Evolutionary conservation across 257 asterid genomes (phyloP), one percentile per base, ranked within the genome.

Genomic region (Nicotiana sylvestris): DNA sequence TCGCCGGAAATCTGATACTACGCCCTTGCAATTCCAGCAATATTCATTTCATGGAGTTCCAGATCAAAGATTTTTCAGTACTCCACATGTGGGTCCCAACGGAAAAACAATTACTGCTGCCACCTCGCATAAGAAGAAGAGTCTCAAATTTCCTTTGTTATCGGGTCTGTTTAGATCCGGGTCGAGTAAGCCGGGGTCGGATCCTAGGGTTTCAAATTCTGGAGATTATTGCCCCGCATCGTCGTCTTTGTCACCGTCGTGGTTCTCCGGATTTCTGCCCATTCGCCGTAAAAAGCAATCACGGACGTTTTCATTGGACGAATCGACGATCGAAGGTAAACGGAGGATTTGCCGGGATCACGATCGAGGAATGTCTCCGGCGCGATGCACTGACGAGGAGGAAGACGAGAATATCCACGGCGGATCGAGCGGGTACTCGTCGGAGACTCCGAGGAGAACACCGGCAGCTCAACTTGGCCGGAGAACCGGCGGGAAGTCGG

Each of bases 371-470:
- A 89, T 92, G 94, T 43, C 51, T 43, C 11, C 51, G 51, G 51
- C 51, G 51, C 51, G 51, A 43, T 8, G 2, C 11, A 43, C 51
- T 9, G 51, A 43, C 51, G 91, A 79, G 3, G 90, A 84, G 11
- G 94, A 81, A 15, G 90, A 89, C 78, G 93, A 90, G 87, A 91
- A 91, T 86, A 91, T 86, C 66, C 86, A 81, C 77, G 90, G 87
- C 65, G 89, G 88, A 83, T 88, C 91, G 81, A 92, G 97, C 67
- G 98, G 97, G 1, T 87, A 90, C 88, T 89, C 96, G 0, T 90
- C 95, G 87, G 92, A 90, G 62, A 93, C 95, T 37, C 97, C 94
- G 66, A 85, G 88, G 85, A 82, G 84, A 69, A 86, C 93, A 1
- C 91, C 96, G 66, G 88, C 88, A 8, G 64, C 12, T 29, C 27